Base-by-base conservation (phyloP, 495 filamentous ascomycete species). In the Durotheca rogersii region DNA sequence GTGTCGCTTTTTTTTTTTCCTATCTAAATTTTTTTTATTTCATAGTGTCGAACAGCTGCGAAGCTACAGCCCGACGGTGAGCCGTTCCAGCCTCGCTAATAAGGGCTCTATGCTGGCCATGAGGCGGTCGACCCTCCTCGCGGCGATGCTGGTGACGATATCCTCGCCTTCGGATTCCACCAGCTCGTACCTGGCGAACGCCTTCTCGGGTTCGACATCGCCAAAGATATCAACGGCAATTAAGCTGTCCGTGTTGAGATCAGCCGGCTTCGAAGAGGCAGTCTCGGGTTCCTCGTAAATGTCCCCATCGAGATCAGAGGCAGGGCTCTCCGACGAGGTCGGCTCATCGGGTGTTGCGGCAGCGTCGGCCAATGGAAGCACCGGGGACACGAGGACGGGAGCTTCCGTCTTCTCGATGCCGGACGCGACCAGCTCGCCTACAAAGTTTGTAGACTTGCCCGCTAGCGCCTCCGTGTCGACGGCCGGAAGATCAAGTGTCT, bases 401-500 rank as follows among this genome's bases (percentile, higher is more conserved):
- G 61, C 54, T n/a, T 67, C 65, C 11, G 60, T 54, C 66, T 72
- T 72, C 44, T 83, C 80, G 5, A 78, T 72, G 50, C 84, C 84
- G 11, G 66, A 51, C 14, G 67, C 59, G 53, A 73, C 67, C 15
- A 56, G 46, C 20, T 67, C 64, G 18, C 67, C 59, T n/a, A 79
- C 53, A 7, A 75, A 71, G 49, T 68, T 70, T 6, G 76, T 73
- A 1, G 76, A 66, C 71, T 93, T 92, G 54, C 87, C 85, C 25
- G 82, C 83, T 6, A 93, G 72, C 32, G 74, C 58, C 34, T 76
- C 73, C 0, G 75, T 64, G 46, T 91, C 85, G 48, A 84, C 74
- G 30, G 85, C 61, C 19, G 86, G 85, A 2, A 84, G 79, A 52
- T 85, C 76, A 7, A 89, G 88, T 12, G 94, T 75, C 36, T 87